Conservation (phyloP, 441 rosid genomes). For the Croton setiger region DNA sequence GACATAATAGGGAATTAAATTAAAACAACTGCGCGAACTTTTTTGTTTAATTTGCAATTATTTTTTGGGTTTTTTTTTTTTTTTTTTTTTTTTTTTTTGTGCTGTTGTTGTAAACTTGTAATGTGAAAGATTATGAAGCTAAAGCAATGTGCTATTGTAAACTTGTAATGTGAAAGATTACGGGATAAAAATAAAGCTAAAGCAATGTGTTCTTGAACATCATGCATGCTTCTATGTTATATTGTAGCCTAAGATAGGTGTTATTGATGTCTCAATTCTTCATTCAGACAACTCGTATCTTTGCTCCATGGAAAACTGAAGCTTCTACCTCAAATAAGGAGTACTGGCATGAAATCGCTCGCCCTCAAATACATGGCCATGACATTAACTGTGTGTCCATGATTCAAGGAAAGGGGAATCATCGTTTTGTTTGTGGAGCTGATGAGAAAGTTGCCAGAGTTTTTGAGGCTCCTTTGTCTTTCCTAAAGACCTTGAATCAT, state of each 20-base stretch:
- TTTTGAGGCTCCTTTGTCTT: conserved; percentile 90
- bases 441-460: conserved; percentile 97
- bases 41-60: too few relatives aligned
- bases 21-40: too few relatives aligned
- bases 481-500: conserved; percentile 76
- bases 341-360: conserved; percentile 90
- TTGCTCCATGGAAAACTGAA: conserved; percentile 72
- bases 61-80: too few relatives aligned
- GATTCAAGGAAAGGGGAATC: conserved; percentile 82
- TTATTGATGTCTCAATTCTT: background rate
- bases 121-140: too few relatives aligned
- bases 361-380: conserved; percentile 98
- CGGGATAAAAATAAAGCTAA: background rate
- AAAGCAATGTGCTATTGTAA: background rate
- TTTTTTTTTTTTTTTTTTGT: too few relatives aligned
- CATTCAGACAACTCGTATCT: conserved; percentile 81
- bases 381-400: conserved; percentile 81
- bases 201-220: background rate
- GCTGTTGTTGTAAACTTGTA: too few relatives aligned
- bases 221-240: background rate
- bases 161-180: background rate
- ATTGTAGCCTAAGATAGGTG: background rate
- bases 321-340: conserved; percentile 31
- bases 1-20: too few relatives aligned
- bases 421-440: conserved; percentile 90